phyloP scores from a whole-genome alignment of 2,329 filamentous ascomycete genomes.

The Penicillium sp. region DNA sequence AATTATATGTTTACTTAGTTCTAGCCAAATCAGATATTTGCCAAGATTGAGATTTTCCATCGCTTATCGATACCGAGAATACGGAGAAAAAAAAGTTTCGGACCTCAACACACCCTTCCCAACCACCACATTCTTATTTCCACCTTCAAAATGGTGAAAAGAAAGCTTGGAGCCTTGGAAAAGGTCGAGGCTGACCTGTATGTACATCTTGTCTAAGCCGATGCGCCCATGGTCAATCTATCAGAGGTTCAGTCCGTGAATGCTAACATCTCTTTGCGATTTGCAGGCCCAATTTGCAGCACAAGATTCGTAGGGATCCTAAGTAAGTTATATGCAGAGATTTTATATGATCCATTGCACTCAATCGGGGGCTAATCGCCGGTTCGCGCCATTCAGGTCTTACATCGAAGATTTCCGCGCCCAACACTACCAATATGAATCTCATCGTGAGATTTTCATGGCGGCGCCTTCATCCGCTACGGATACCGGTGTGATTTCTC shows the following conservation, averaged over 20 bases:
- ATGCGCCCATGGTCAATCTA: slow-evolving; percentile 6
- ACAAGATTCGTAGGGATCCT: slow-evolving; percentile 86
- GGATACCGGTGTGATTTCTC: slow-evolving; percentile 73
- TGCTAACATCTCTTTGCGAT: slow-evolving; percentile 24
- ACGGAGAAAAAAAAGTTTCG: slow-evolving; percentile 34
- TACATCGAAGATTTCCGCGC: slow-evolving; percentile 86
- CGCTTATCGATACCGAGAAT: slow-evolving; percentile 38
- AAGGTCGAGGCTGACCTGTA: slow-evolving; percentile 90
- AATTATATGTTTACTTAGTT: neutral
- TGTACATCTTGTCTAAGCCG: slow-evolving; percentile 27
- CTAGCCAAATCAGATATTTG: neutral
- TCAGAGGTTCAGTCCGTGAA: slow-evolving; percentile 13
- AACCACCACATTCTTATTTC: slow-evolving; percentile 7
- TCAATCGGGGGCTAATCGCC: slow-evolving; percentile 5
- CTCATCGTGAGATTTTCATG: slow-evolving; percentile 87
- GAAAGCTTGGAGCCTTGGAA: slow-evolving; percentile 87
- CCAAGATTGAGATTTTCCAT: slow-evolving; percentile 13
- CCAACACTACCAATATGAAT: slow-evolving; percentile 89
- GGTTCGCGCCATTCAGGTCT: slow-evolving; percentile 53
- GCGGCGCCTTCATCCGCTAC: slow-evolving; percentile 75
- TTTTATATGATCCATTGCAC: neutral
- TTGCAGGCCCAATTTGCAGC: slow-evolving; percentile 73
- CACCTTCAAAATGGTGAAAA: slow-evolving; percentile 65
- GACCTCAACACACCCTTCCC: slow-evolving; percentile 56
- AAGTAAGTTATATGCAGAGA: slow-evolving; percentile 51